A percentile compares a stretch with the other conserved stretches of the same genome.
Conservation (phyloP, 495 filamentous ascomycete species). For the Rusavskia elegans region DNA sequence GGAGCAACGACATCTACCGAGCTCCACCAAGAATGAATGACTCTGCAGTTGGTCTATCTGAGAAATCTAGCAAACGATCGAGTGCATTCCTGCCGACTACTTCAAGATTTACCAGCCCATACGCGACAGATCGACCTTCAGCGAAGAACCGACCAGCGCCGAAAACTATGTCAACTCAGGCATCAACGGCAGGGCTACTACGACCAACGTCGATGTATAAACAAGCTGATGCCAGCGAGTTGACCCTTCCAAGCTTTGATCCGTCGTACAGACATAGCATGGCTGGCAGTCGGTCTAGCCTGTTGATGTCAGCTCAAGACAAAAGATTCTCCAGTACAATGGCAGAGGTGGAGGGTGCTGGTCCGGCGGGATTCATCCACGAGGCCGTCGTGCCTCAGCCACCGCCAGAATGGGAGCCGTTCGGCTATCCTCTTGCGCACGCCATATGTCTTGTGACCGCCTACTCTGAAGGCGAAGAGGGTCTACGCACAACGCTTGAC, state of each 20-base stretch:
- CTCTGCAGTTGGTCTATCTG: slow-evolving; percentile 40
- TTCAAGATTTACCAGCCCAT: slow-evolving; percentile 89
- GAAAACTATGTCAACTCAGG: slow-evolving; percentile 94
- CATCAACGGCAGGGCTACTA: slow-evolving; percentile 57
- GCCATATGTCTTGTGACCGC: slow-evolving; percentile 88
- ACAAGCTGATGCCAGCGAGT: slow-evolving; percentile 51
- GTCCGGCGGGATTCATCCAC: slow-evolving; percentile 89
- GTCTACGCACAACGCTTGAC: slow-evolving; percentile 84
- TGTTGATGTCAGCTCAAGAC: slow-evolving; percentile 29
- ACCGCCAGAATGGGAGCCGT: slow-evolving; percentile 93
- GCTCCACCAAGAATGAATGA: slow-evolving; percentile 69
- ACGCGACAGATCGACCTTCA: slow-evolving; percentile 46
- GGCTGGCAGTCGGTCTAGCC: slow-evolving; percentile 34
- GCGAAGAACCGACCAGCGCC: slow-evolving; percentile 39
- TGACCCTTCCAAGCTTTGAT: slow-evolving; percentile 33
- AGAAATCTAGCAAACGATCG: slow-evolving; percentile 62
- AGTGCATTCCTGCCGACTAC: slow-evolving; percentile 72
- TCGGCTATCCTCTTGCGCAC: slow-evolving; percentile 88
- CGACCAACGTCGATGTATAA: slow-evolving; percentile 55
- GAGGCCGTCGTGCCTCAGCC: slow-evolving; percentile 93
- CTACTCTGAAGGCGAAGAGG: slow-evolving; percentile 91
- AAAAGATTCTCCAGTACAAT: slow-evolving; percentile 35
- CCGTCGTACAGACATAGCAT: slow-evolving; percentile 21
- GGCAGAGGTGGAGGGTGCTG: slow-evolving; percentile 52
- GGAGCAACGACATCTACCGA: slow-evolving; percentile 94